A percentile compares a stretch with the other conserved stretches of the same genome.
phyloP scores from a whole-genome alignment of 2,329 filamentous ascomycete species.

The Trichoderma koningii region DNA sequence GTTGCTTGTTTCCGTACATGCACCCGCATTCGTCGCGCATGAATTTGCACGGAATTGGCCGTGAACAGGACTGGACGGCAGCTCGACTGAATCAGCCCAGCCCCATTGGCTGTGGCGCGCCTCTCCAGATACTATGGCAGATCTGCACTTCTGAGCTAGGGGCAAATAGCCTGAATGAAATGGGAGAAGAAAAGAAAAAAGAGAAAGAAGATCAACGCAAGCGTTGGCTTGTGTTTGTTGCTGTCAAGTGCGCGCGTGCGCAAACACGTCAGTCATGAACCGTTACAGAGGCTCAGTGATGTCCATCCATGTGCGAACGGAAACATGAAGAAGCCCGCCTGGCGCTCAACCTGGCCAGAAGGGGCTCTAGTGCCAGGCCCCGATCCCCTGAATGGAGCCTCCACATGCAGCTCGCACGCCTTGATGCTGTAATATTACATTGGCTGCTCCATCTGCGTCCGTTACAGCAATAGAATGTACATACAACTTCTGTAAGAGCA shows the following conservation, averaged over 20 bases:
- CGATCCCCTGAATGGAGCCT: slow-evolving; percentile 16
- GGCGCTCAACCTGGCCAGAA: slow-evolving; percentile 10
- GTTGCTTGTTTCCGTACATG: not conserved
- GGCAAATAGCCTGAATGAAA: too few relatives aligned
- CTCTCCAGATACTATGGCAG: too few relatives aligned
- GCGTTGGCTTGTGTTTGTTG: too few relatives aligned
- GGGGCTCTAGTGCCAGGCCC: slow-evolving; percentile 16
- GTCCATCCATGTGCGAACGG: too few relatives aligned
- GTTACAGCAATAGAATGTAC: too few relatives aligned
- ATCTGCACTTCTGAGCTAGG: too few relatives aligned
- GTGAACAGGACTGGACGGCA: not conserved
- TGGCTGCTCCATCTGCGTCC: too few relatives aligned
- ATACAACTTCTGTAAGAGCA: not conserved
- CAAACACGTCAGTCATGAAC: too few relatives aligned
- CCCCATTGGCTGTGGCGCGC: not conserved
- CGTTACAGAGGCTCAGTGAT: too few relatives aligned
- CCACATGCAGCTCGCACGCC: slow-evolving; percentile 1
- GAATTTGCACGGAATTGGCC: slow-evolving; percentile 6
- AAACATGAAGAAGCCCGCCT: not conserved
- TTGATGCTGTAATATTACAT: not conserved
- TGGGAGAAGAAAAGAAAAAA: too few relatives aligned
- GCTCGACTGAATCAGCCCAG: not conserved
- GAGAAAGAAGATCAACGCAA: too few relatives aligned
- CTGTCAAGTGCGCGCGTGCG: too few relatives aligned
- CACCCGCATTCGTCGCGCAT: slow-evolving; percentile 15